A percentile compares a stretch with the other conserved stretches of the same genome.
Evolutionary conservation across 129 eudicot genomes (phyloP).

Genomic region (Helianthus tuberosus): DNA sequence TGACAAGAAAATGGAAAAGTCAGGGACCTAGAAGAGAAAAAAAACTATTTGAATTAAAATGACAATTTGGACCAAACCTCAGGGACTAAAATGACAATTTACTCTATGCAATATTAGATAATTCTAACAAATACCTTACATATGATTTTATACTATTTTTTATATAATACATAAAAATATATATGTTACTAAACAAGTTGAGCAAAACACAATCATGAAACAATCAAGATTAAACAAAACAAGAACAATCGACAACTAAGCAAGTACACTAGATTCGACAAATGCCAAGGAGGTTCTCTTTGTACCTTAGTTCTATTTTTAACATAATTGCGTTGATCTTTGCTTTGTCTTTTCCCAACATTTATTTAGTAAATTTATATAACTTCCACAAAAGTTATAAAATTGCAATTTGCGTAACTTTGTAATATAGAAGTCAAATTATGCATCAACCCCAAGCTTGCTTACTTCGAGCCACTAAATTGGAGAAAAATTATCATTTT

Average conservation of each 20-base stretch:
- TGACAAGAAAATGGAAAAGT: no score
- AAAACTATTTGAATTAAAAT: no score
- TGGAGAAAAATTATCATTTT: constrained; percentile 21
- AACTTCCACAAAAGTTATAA: neutral
- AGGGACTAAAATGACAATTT: no score
- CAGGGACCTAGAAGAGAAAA: no score
- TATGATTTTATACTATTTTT: no score
- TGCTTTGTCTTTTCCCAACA: constrained; percentile 36
- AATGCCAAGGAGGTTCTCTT: constrained; percentile 45
- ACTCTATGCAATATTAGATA: no score
- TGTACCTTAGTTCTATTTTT: constrained; percentile 29
- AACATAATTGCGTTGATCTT: constrained; percentile 40
- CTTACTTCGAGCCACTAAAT: constrained; percentile 44
- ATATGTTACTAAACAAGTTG: neutral
- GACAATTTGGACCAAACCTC: no score
- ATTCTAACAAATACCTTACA: no score
- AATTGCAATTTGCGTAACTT: constrained; percentile 34
- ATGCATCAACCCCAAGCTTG: constrained; percentile 38
- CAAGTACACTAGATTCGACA: constrained; percentile 47
- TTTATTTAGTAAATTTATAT: neutral
- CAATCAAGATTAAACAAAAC: constrained; percentile 32
- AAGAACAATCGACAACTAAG: constrained; percentile 39
- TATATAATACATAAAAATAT: neutral
- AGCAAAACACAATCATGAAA: constrained; percentile 35
- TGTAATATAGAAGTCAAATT: constrained; percentile 34